A percentile compares a stretch with the other conserved stretches of the same genome.
These are phyloP conservation scores for Candida michaelii DNA, from an alignment of 805 yeast species.

Conservation along the genomic window DNA sequence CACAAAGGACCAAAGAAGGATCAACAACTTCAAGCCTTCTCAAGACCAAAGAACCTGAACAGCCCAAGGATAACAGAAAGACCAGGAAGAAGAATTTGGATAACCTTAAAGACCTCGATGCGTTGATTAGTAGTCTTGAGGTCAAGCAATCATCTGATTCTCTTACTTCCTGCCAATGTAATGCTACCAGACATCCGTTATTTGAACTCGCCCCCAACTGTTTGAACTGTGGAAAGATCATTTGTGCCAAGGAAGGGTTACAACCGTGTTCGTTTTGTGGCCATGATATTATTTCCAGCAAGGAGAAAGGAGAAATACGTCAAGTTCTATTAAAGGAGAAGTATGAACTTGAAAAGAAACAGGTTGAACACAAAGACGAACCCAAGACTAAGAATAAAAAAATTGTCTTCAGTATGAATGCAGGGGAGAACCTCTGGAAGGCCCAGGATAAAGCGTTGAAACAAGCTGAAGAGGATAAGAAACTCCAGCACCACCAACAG, in stretches of 20 bases:
- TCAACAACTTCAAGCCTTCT: conserved; percentile 14
- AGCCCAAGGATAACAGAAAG: conserved; percentile 24
- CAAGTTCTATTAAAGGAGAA: conserved; percentile 56
- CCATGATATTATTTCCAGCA: conserved; percentile 55
- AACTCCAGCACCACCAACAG: conserved; percentile 22
- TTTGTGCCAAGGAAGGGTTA: conserved; percentile 85
- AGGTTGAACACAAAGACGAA: conserved; percentile 14
- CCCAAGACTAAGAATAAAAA: conserved; percentile 36
- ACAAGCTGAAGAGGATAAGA: conserved; percentile 48
- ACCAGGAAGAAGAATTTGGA: conserved; percentile 49
- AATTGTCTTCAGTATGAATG: conserved; percentile 52
- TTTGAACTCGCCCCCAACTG: conserved; percentile 93
- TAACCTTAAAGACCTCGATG: conserved; percentile 64
- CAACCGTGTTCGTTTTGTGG: conserved; percentile 90
- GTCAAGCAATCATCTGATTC: conserved; percentile 10
- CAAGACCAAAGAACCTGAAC: conserved; percentile 6
- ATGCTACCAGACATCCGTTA: conserved; percentile 84
- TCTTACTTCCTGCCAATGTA: conserved; percentile 62
- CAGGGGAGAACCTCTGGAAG: conserved; percentile 63
- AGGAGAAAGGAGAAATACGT: conserved; percentile 62
- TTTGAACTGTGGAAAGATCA: conserved; percentile 88
- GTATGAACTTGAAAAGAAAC: conserved; percentile 31
- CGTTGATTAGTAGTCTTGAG: conserved; percentile 56
- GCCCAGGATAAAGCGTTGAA: conserved; percentile 68
- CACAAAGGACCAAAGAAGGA: not conserved